A percentile compares a stretch with the other conserved stretches of the same genome.
phyloP scores from a whole-genome alignment of 2,329 filamentous ascomycete genomes.

The Aaosphaeria arxii region DNA sequence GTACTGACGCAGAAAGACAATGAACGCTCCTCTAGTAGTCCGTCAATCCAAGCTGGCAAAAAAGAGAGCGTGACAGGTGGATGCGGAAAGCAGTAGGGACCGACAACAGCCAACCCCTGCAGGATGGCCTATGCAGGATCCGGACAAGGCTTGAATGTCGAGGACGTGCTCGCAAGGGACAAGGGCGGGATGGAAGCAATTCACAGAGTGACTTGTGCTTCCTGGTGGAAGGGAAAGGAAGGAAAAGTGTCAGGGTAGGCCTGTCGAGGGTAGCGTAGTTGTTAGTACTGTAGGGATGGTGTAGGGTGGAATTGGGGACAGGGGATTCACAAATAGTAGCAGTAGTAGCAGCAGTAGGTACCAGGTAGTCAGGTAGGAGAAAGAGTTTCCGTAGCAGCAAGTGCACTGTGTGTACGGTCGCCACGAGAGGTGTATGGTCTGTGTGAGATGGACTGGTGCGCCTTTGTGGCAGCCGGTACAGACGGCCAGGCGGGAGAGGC shows the following conservation, averaged over 20 bases:
- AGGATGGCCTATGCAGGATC: slow-evolving; percentile 32
- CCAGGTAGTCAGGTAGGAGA: too few species aligned
- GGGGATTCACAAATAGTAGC: slow-evolving; percentile 30
- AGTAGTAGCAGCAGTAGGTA: too few species aligned
- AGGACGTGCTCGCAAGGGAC: slow-evolving; percentile 24
- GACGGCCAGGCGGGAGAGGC: slow-evolving; percentile 31
- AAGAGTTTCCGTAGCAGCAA: too few species aligned
- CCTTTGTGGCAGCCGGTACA: slow-evolving; percentile 26
- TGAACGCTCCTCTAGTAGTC: slow-evolving; percentile 17
- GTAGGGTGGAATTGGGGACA: slow-evolving; percentile 14
- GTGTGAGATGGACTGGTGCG: slow-evolving; percentile 17
- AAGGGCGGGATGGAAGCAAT: slow-evolving; percentile 28
- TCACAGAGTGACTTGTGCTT: slow-evolving; percentile 37
- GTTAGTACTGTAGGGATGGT: slow-evolving; percentile 1
- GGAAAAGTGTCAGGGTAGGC: slow-evolving; percentile 14
- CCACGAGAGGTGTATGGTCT: slow-evolving; percentile 23
- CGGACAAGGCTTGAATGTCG: slow-evolving; percentile 35
- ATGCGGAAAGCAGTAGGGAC: slow-evolving; percentile 32
- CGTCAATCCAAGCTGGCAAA: slow-evolving; percentile 18
- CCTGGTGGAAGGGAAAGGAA: slow-evolving; percentile 26
- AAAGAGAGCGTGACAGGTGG: slow-evolving; percentile 29
- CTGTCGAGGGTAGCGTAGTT: slow-evolving; percentile 8
- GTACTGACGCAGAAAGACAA: slow-evolving; percentile 22
- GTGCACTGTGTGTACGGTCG: slow-evolving; percentile 7
- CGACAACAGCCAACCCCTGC: slow-evolving; percentile 25